These are phyloP conservation scores for Chrysopogon serrulatus DNA, from an alignment of 176 grass and related monocot species.

Conservation along the genomic window DNA sequence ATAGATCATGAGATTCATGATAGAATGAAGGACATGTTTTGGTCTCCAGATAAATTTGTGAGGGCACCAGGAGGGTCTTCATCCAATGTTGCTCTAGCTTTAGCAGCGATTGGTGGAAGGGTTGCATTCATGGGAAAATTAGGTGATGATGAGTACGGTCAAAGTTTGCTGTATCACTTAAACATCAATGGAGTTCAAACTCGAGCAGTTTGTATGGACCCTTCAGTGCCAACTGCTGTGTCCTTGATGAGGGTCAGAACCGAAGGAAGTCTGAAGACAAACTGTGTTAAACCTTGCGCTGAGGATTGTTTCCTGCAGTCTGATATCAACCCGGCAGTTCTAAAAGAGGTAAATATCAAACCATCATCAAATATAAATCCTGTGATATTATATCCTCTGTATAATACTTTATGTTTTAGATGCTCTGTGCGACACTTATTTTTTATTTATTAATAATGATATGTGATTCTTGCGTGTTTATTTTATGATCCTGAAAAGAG, in stretches of 20 bases:
- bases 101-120: slow-evolving; percentile 60
- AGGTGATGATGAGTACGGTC: slow-evolving; percentile 72
- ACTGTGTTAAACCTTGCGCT: slow-evolving; percentile 45
- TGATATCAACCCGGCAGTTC: slow-evolving; percentile 70
- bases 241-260: slow-evolving; percentile 70
- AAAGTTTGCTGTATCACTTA: slow-evolving; percentile 57
- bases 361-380: not conserved
- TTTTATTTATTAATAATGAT: not conserved
- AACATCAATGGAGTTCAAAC: slow-evolving; percentile 68
- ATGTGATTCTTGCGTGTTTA: not conserved
- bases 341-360: slow-evolving; percentile 58
- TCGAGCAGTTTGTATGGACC: slow-evolving; percentile 42
- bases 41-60: slow-evolving; percentile 65
- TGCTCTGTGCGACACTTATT: not conserved
- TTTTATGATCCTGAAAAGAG: not conserved
- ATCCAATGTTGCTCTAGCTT: slow-evolving; percentile 68
- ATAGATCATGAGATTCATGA: slow-evolving; percentile 77
- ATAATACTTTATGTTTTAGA: not conserved
- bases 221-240: slow-evolving; percentile 48
- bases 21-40: slow-evolving; percentile 64
- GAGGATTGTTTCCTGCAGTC: slow-evolving; percentile 71
- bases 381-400: not conserved
- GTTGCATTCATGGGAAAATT: slow-evolving; percentile 91
- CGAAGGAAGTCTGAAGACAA: slow-evolving; percentile 42
- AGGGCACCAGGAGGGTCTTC: slow-evolving; percentile 79